Conservation (phyloP, 176 grass and related monocot species). For the Neostapfia colusana region DNA sequence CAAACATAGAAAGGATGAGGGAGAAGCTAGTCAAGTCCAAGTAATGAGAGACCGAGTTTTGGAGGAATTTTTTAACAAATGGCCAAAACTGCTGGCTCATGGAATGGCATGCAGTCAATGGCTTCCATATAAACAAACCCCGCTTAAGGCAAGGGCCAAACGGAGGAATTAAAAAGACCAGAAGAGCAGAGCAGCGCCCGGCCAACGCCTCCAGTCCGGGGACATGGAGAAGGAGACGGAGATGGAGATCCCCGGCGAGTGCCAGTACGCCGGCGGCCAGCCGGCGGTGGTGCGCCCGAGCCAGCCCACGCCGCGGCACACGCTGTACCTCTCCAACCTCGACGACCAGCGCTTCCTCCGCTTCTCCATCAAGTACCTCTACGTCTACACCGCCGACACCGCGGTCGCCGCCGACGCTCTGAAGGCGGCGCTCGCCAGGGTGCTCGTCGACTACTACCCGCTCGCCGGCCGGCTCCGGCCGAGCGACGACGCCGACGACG, state of each 20-base stretch:
- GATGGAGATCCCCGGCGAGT: constrained; percentile 56
- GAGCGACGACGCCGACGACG: constrained; percentile 24
- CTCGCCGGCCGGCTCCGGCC: constrained; percentile 63
- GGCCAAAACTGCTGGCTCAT: neutral
- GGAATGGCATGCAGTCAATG: neutral
- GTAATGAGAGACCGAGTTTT: too few relatives aligned
- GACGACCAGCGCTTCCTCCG: constrained; percentile 94
- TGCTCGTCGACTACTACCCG: constrained; percentile 83
- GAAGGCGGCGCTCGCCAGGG: constrained; percentile 44
- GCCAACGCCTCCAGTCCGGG: neutral
- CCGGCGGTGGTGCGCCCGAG: constrained; percentile 54
- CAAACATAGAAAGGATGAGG: too few relatives aligned
- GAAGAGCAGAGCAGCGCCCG: neutral
- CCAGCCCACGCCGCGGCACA: constrained; percentile 48
- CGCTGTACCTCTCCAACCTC: constrained; percentile 83
- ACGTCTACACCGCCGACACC: constrained; percentile 44
- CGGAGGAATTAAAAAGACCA: neutral
- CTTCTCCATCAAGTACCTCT: constrained; percentile 98
- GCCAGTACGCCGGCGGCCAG: constrained; percentile 38
- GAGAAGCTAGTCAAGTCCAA: too few relatives aligned
- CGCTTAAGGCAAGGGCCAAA: neutral
- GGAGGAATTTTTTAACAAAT: neutral
- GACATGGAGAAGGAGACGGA: constrained; percentile 9
- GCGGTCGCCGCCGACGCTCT: constrained; percentile 46
- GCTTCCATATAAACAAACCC: neutral